phyloP scores from a whole-genome alignment of 176 grass and related monocot species.

The Leersia perrieri region DNA sequence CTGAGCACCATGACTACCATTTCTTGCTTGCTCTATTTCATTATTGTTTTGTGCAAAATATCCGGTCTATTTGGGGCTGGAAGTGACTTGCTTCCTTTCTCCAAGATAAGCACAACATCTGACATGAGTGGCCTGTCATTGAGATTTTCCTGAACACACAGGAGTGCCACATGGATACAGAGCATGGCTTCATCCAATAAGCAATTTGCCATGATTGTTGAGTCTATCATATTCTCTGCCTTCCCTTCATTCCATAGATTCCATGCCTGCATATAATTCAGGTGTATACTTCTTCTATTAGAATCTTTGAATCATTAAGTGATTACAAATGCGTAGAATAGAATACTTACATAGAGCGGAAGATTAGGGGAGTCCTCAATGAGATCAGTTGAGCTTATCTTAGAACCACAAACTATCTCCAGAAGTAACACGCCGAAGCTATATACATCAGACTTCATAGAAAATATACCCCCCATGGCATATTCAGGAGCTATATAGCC shows the following conservation, averaged over 20 bases:
- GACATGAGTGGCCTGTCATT: slow-evolving; percentile 39
- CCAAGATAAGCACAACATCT: slow-evolving; percentile 24
- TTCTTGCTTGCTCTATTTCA: background rate
- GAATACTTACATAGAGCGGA: slow-evolving; percentile 37
- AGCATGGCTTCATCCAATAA: slow-evolving; percentile 7
- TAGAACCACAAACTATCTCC: slow-evolving; percentile 40
- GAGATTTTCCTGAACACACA: slow-evolving; percentile 49
- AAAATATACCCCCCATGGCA: slow-evolving; percentile 61
- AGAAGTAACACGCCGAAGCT: slow-evolving; percentile 53
- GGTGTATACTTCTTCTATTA: background rate
- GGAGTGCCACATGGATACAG: slow-evolving; percentile 37
- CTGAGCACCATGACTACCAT: background rate
- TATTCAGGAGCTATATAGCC: slow-evolving; percentile 68
- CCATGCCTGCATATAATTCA: slow-evolving; percentile 12
- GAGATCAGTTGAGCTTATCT: slow-evolving; percentile 27
- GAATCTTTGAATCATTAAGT: background rate
- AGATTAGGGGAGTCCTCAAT: slow-evolving; percentile 34
- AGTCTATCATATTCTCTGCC: slow-evolving; percentile 6
- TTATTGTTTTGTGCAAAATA: background rate
- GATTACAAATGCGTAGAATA: background rate
- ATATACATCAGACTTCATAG: slow-evolving; percentile 53
- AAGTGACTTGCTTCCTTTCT: slow-evolving; percentile 24
- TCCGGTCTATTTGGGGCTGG: background rate
- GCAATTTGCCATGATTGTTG: slow-evolving; percentile 27
- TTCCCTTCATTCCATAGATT: slow-evolving; percentile 54